Evolutionary conservation across 108 stramenopile species (phyloP).

Genomic region (Halocafeteria seosinensis): DNA sequence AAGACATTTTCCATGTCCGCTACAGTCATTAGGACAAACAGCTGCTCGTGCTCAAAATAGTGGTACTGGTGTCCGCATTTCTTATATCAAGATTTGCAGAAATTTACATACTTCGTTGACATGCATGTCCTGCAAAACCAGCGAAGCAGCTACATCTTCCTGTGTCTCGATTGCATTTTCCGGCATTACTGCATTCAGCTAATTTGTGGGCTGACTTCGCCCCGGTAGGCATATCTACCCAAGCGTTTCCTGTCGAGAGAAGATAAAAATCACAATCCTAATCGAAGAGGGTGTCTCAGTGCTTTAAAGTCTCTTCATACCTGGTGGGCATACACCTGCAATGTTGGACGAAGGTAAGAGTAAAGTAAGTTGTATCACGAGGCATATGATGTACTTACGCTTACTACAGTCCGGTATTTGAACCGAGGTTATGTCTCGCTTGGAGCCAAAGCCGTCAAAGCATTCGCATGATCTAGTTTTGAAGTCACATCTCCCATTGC

Average conservation of each 20-base stretch:
- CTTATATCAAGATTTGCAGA: background rate
- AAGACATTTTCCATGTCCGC: slow-evolving; percentile 33
- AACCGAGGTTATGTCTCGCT: slow-evolving; percentile 2
- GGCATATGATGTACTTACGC: background rate
- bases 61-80: background rate
- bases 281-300: background rate
- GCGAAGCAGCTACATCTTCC: slow-evolving; percentile 35
- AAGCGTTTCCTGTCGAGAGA: slow-evolving; percentile 8
- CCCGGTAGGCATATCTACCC: slow-evolving; percentile 30
- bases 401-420: background rate
- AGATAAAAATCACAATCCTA: background rate
- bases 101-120: slow-evolving; percentile 3
- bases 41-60: slow-evolving; percentile 2
- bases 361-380: background rate
- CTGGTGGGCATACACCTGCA: slow-evolving; percentile 9
- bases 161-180: slow-evolving; percentile 25
- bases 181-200: slow-evolving; percentile 37
- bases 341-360: background rate
- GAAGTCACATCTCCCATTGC: slow-evolving; percentile 31
- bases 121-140: slow-evolving; percentile 35
- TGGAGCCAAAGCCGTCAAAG: slow-evolving; percentile 31
- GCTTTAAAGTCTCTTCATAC: background rate
- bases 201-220: slow-evolving; percentile 22
- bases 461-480: slow-evolving; percentile 24
- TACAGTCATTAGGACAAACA: slow-evolving; percentile 30